These are phyloP conservation scores for Mycena alexandri DNA, from an alignment of 768 basidiomycete genomes.

Conservation along the genomic window DNA sequence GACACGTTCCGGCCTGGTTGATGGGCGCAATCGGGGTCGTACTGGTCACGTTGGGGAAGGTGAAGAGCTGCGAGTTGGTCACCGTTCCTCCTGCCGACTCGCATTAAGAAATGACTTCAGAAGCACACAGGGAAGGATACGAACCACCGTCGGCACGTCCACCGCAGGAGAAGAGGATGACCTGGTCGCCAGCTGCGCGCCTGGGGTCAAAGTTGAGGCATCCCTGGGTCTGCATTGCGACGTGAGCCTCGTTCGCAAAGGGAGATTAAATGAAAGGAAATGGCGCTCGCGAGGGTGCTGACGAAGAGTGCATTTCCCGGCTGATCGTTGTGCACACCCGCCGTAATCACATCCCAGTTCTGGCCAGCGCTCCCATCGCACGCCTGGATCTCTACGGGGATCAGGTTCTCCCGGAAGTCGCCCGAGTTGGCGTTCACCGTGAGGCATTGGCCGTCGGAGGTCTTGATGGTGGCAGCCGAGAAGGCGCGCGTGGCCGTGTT, in stretches of 20 bases:
- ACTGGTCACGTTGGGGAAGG: slow-evolving; percentile 25
- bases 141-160: slow-evolving; percentile 41
- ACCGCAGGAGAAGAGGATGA: slow-evolving; percentile 43
- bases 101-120: neutral
- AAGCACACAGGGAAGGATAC: neutral
- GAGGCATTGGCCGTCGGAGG: slow-evolving; percentile 40
- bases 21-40: slow-evolving; percentile 33
- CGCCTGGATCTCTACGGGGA: slow-evolving; percentile 32
- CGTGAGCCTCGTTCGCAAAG: neutral
- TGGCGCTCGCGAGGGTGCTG: slow-evolving; percentile 30
- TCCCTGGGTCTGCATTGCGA: slow-evolving; percentile 33
- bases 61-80: slow-evolving; percentile 42
- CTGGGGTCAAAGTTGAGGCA: slow-evolving; percentile 43
- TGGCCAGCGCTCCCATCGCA: slow-evolving; percentile 39
- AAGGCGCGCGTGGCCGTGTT: slow-evolving; percentile 43
- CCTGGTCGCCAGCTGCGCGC: slow-evolving; percentile 40
- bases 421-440: slow-evolving; percentile 34
- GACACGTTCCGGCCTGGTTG: slow-evolving; percentile 33
- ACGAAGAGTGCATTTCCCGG: slow-evolving; percentile 40
- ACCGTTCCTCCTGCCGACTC: slow-evolving; percentile 26
- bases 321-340: slow-evolving; percentile 39
- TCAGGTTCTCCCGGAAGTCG: slow-evolving; percentile 41
- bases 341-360: slow-evolving; percentile 42
- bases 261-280: too few species aligned
- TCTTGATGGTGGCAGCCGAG: slow-evolving; percentile 35